Evolutionary conservation across 345 rosid species (phyloP).

Genomic region (Mangifera indica): DNA sequence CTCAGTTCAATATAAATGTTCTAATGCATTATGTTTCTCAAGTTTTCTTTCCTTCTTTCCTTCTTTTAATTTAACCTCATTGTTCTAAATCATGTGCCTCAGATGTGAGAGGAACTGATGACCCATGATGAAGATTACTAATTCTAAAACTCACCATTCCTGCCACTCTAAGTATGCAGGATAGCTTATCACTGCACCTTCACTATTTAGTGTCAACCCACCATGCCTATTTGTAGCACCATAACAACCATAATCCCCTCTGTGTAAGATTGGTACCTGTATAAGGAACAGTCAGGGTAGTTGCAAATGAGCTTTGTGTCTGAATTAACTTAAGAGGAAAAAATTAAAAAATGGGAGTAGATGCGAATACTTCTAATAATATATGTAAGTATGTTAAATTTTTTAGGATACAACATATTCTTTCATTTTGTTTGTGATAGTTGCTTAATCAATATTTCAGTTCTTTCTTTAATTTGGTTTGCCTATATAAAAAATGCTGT

Average conservation of each 20-base stretch:
- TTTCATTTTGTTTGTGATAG: background rate
- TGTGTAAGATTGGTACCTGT: background rate
- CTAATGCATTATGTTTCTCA: background rate
- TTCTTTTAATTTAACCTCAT: too few species aligned
- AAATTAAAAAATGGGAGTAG: background rate
- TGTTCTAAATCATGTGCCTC: too few species aligned
- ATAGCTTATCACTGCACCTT: background rate
- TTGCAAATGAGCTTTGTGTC: background rate
- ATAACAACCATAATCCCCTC: background rate
- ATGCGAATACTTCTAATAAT: background rate
- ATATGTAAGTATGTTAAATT: background rate
- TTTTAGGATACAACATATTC: background rate
- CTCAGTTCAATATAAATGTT: background rate
- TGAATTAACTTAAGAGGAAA: background rate
- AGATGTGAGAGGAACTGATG: too few species aligned
- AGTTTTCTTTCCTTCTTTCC: background rate
- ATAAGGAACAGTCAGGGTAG: background rate
- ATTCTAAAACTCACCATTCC: too few species aligned
- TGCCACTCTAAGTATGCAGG: background rate
- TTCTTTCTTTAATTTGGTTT: background rate
- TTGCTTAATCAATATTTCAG: constrained; percentile 9
- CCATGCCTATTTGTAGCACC: background rate
- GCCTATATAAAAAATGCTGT: background rate
- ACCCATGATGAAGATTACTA: too few species aligned
- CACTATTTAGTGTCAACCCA: background rate